These are phyloP conservation scores for Candida patagonica DNA, from an alignment of 805 yeast genomes.

Conservation along the genomic window DNA sequence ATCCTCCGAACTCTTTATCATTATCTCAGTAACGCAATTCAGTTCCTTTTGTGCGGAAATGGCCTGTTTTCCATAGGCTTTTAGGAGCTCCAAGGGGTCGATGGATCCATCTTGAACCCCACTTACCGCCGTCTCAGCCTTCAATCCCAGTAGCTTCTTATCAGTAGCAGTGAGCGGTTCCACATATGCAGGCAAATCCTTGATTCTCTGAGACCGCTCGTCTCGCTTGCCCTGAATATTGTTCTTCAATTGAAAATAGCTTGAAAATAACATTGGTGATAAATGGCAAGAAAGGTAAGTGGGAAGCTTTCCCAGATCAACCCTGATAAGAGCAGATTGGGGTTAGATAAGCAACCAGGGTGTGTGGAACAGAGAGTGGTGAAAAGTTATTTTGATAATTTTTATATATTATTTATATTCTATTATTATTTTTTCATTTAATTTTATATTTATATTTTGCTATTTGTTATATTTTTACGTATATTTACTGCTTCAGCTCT, in stretches of 20 bases:
- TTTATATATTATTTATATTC: too few species aligned
- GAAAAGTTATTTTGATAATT: too few species aligned
- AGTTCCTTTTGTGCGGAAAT: conserved; percentile 56
- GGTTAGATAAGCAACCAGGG: too few species aligned
- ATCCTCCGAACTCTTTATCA: conserved; percentile 57
- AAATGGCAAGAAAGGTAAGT: not conserved
- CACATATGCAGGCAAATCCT: conserved; percentile 30
- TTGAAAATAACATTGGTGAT: conserved; percentile 1
- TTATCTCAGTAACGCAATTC: conserved; percentile 49
- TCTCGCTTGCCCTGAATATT: conserved; percentile 23
- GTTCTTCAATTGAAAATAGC: conserved; percentile 11
- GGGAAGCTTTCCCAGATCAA: not conserved
- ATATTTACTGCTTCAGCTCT: too few species aligned
- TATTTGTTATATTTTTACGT: too few species aligned
- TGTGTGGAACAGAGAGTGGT: not conserved
- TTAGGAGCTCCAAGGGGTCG: conserved; percentile 43
- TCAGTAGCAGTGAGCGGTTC: conserved; percentile 30
- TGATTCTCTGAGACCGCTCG: conserved; percentile 29
- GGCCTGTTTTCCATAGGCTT: conserved; percentile 59
- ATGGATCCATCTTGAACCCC: conserved; percentile 40
- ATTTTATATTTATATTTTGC: too few species aligned
- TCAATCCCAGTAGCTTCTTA: conserved; percentile 30
- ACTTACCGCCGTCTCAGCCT: conserved; percentile 34
- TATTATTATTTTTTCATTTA: too few species aligned
- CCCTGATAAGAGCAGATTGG: too few species aligned